Base-by-base conservation (phyloP, 345 rosid genomes). In the Anacardium occidentale region DNA sequence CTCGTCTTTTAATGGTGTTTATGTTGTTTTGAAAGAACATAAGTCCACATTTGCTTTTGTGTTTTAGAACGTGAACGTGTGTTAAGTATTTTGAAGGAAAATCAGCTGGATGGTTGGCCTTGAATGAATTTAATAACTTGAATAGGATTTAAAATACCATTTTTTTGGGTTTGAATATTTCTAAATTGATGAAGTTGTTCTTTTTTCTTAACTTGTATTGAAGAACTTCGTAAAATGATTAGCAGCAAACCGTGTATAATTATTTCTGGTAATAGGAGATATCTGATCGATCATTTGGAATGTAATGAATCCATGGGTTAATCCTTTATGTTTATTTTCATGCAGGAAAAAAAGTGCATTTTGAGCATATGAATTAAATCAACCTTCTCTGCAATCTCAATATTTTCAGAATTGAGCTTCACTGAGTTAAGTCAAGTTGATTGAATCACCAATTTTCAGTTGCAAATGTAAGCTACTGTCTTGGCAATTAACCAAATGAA, bases 1-100 rank as follows among this genome's bases (percentile, higher is more conserved):
- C 51, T 54, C 32, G 50, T 40, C 13, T 64, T 59, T 17, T 59
- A 29, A 59, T 64, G 69, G 32, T 64, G 51, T 64, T 24, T 34
- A 22, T 47, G 54, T 7, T 47, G 37, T 65, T 47, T 14, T 55
- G 50, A 50, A 47, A 0, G 5, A 37, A 37, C 40, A 0, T 37
- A 5, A 37, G 9, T 3, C 7, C 40, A 37, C 0, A 37, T 37
- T 66, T 18, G 58, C 22, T 66, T 66, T 52, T 53, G 29, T 53
- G 32, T 34, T 29, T 50, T 20, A 52, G 62, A 51, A 14, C 24
- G 62, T 22, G 72, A 68, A 68, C 20, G 60, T 47, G 42, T 37
- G 53, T 40, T 40, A 20, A 12, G 32, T 53, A 61, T 32, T 34
- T 68, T 42, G 15, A 34, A 54, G 34, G 37, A 53, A 2, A 52